A percentile compares a stretch with the other conserved stretches of the same genome.
Evolutionary conservation across 371 early-diverging fungal species (phyloP).

Genomic region (Mucor ambiguus): DNA sequence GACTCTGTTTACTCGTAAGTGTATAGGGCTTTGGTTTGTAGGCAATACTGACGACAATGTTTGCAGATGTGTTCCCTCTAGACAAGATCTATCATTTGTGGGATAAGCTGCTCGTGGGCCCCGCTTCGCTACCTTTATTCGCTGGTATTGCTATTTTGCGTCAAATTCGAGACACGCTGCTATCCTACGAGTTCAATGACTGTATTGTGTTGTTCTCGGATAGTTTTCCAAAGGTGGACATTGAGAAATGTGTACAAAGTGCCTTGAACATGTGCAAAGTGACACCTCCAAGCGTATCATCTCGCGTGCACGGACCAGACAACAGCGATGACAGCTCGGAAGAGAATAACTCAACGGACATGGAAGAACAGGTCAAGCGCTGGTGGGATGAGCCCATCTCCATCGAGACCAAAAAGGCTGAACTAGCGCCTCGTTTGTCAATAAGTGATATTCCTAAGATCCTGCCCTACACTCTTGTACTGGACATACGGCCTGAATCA

Average conservation of each 20-base stretch:
- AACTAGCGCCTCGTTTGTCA: slow-evolving; percentile 62
- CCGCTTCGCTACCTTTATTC: slow-evolving; percentile 66
- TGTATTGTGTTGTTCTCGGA: slow-evolving; percentile 67
- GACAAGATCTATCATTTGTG: slow-evolving; percentile 81
- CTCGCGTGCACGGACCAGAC: slow-evolving; percentile 26
- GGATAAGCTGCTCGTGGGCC: slow-evolving; percentile 74
- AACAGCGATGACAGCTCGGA: not conserved
- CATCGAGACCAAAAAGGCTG: slow-evolving; percentile 55
- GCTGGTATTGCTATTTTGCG: slow-evolving; percentile 73
- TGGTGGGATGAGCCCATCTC: slow-evolving; percentile 67
- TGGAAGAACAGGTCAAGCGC: slow-evolving; percentile 12
- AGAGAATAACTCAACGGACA: not conserved
- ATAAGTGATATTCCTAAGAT: slow-evolving; percentile 54
- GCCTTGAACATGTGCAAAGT: slow-evolving; percentile 72
- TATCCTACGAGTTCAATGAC: slow-evolving; percentile 69
- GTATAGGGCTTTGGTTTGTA: slow-evolving; percentile 7
- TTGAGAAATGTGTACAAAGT: slow-evolving; percentile 69
- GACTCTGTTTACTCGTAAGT: slow-evolving; percentile 81
- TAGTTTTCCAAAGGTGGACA: slow-evolving; percentile 71
- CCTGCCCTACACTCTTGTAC: slow-evolving; percentile 53
- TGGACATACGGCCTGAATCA: slow-evolving; percentile 64
- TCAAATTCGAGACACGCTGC: slow-evolving; percentile 61
- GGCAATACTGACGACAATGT: not conserved
- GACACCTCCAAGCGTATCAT: slow-evolving; percentile 58
- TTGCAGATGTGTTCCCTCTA: slow-evolving; percentile 74